Evolutionary conservation across 805 yeast species (phyloP), one percentile per base, ranked within the genome.

Genomic region (Kodamaea fukazawae): DNA sequence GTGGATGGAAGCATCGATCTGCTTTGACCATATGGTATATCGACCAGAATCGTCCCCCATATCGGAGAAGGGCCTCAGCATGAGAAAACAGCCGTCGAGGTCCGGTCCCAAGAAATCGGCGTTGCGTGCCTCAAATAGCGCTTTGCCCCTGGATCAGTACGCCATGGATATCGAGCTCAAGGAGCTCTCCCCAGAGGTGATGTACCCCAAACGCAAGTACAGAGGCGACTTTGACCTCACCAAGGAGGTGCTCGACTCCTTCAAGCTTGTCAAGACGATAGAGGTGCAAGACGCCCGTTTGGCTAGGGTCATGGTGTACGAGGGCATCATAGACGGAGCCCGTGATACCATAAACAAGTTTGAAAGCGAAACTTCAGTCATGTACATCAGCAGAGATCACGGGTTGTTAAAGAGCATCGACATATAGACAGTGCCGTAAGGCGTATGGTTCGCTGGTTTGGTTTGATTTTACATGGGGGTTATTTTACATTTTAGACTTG

Each of bases 361-460:
- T 16, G 40, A 37, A 26, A 32, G 40, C 17, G 35, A 20, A 5
- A 32, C 26, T 3, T 30, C 27, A 18, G 32, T 37, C 2, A 37
- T 37, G 28, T 37, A 37, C 16, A 31, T 37, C 17, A 37, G 40
- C 27, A 30, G 40, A n/a, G 40, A 37, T 18, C 40, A 37, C 25
- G 40, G 40, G 3, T 26, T 37, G 11, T 23, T 32, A 5, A 12
- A 20, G 35, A 32, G 28, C 12, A 29, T 7, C 8, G 23, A 20
- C 23, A 6, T 20, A 20, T 20, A 20, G 23, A 20, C n/a, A n/a
- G n/a, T n/a, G n/a, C n/a, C n/a, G n/a, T n/a, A n/a, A n/a, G n/a
- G n/a, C n/a, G n/a, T n/a, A n/a, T n/a, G n/a, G n/a, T n/a, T n/a
- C n/a, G n/a, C n/a, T n/a, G n/a, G n/a, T n/a, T n/a, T n/a, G n/a